Evolutionary conservation across 2,329 filamentous ascomycete species (phyloP), one percentile per base, ranked within the genome.

Genomic region (Bimuria novae-zelandiae): DNA sequence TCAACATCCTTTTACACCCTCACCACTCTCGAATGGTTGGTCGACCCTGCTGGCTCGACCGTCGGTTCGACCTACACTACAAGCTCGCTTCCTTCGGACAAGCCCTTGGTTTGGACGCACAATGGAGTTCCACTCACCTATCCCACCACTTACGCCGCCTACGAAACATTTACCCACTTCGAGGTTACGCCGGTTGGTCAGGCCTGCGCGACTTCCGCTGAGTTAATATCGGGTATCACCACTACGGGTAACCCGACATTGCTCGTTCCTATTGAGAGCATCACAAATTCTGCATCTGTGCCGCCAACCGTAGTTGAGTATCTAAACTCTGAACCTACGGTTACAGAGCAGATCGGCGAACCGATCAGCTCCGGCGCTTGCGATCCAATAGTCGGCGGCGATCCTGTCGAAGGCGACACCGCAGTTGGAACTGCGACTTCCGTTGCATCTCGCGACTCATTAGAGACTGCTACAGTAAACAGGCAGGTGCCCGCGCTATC

Each of bases 71-170:
- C 54, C 0, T 53, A 62, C 0, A 52, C 52, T 14, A 64, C 57
- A 2, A 50, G 42, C 3, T 25, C 55, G 2, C 22, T 63, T 2
- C 61, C 63, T n/a, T 47, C 55, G 19, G 49, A 22, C 0, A 56
- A 50, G 7, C 55, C 55, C 0, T 44, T 72, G 3, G 71, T 66
- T 3, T 74, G 71, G 71, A 52, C 48, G 1, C 69, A 59, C 17
- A 51, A 57, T 0, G 62, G 59, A 0, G 65, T 69, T 0, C 44
- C 57, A 3, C 39, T 74, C 37, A 73, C 70, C 1, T 73, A 58
- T 12, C 70, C 70, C 1, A 74, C 70, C 0, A 54, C 54, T 0
- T 74, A 74, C 43, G 60, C 63, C 6, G 66, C 60, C 1, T 74
- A 74, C 29, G 55, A 51, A 10, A 63, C 63, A 1, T 73, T 72